Evolutionary conservation across 2,329 filamentous ascomycete species (phyloP), one percentile per base, ranked within the genome.

Genomic region (Ophiocordyceps robertsii): DNA sequence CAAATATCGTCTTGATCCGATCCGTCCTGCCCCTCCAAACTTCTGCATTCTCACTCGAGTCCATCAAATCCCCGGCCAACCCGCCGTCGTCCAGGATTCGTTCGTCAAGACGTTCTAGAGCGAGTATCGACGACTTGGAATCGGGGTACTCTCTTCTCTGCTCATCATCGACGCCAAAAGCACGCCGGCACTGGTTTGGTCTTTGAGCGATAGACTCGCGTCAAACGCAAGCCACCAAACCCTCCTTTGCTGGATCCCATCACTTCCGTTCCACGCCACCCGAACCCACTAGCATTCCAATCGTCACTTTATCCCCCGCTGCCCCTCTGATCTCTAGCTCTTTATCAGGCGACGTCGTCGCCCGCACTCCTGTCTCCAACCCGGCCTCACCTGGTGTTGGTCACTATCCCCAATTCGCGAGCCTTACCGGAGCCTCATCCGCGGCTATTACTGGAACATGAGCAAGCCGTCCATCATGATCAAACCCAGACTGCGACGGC

Each of bases 401-500:
- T 36, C 6, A 5, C 33, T 36, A 14, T 17, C 17, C 13, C 17
- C 32, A 35, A n/a, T 13, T 36, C 16, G 6, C 5, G n/a, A 36
- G n/a, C 33, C n/a, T 10, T 14, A 3, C 33, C 2, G 6, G 33
- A 16, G 33, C 33, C 5, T 27, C 7, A 7, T 27, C 24, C 24
- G 24, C 24, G 6, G 24, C 33, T 17, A 14, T 4, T 6, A 16
- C 33, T n/a, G 9, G 14, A 36, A 10, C n/a, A 6, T 3, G 19
- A 14, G 9, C 33, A 17, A 36, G 12, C 9, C 16, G 14, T 9
- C 17, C 33, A 10, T 17, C 46, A 72, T 73, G 69, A 65, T 66
- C 56, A 69, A 55, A 51, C 61, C 65, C 50, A 65, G 65, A 59
- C 61, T 64, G 56, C 64, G 63, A 55, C 60, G 57, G 55, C 59